phyloP scores from a whole-genome alignment of 2,329 filamentous ascomycete species.

The Dactylonectria macrodidyma region DNA sequence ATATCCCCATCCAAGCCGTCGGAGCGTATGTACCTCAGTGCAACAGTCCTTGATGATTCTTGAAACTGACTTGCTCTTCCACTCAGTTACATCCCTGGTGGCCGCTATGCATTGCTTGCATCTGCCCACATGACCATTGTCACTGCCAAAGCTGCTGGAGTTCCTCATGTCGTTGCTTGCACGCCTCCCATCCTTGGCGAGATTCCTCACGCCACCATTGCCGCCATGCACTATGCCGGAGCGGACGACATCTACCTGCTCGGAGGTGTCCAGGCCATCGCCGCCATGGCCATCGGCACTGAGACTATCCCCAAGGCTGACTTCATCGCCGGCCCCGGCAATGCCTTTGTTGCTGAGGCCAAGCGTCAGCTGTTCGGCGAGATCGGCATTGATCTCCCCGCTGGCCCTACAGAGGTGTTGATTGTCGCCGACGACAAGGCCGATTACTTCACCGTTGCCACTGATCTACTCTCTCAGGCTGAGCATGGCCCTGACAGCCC shows the following conservation, averaged over 20 bases:
- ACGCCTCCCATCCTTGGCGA: conserved; percentile 29
- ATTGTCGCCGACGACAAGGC: conserved; percentile 33
- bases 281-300: conserved; percentile 35
- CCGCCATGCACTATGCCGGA: conserved; percentile 31
- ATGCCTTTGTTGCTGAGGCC: conserved; percentile 36
- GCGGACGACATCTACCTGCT: conserved; percentile 33
- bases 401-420: conserved; percentile 30
- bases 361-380: conserved; percentile 34
- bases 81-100: conserved; percentile 11
- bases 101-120: conserved; percentile 31
- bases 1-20: conserved; percentile 4
- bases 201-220: conserved; percentile 33
- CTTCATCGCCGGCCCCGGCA: conserved; percentile 36
- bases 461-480: conserved; percentile 9
- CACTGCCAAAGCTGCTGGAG: conserved; percentile 35
- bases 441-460: conserved; percentile 18
- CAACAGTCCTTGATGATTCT: no score
- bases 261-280: conserved; percentile 31
- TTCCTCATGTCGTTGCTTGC: conserved; percentile 31
- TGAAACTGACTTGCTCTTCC: no score
- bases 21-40: background rate
- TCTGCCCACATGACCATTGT: conserved; percentile 37
- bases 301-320: conserved; percentile 35
- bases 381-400: conserved; percentile 33
- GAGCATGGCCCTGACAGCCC: conserved; percentile 14